Conservation (phyloP, 1,139 yeast genomes). For the Ogataea hybrid region DNA sequence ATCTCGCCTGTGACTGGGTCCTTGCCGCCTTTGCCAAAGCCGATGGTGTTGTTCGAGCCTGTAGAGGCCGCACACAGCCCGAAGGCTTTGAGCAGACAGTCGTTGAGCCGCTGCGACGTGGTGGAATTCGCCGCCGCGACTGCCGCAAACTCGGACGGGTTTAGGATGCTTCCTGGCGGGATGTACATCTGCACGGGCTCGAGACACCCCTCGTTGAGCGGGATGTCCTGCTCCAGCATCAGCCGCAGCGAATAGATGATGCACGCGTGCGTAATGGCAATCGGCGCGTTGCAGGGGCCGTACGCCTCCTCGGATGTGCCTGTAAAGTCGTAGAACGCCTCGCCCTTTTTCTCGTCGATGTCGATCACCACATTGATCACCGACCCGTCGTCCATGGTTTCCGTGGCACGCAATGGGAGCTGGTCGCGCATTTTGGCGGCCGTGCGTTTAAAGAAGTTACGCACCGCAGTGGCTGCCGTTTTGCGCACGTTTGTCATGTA, state of each 20-base stretch:
- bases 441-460: constrained; percentile 26
- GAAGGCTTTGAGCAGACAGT: too few species aligned
- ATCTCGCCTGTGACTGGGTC: too few species aligned
- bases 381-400: constrained; percentile 50
- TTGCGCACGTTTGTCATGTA: constrained; percentile 48
- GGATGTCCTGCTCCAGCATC: constrained; percentile 39
- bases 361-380: constrained; percentile 38
- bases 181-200: constrained; percentile 38
- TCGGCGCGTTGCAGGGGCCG: constrained; percentile 39
- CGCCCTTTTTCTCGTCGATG: constrained; percentile 35
- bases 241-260: constrained; percentile 39
- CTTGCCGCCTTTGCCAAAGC: too few species aligned
- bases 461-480: constrained; percentile 36
- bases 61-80: too few species aligned
- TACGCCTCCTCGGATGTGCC: constrained; percentile 44
- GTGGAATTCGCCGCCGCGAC: constrained; percentile 43
- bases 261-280: constrained; percentile 37
- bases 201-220: constrained; percentile 41
- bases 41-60: too few species aligned
- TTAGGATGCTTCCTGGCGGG: constrained; percentile 37
- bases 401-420: constrained; percentile 29
- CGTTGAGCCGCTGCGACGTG: constrained; percentile 42
- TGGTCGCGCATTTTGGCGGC: constrained; percentile 19
- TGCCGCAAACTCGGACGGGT: constrained; percentile 40
- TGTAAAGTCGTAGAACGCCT: constrained; percentile 47